Conservation (phyloP, 768 basidiomycete species). For the Austroboletus festivus region DNA sequence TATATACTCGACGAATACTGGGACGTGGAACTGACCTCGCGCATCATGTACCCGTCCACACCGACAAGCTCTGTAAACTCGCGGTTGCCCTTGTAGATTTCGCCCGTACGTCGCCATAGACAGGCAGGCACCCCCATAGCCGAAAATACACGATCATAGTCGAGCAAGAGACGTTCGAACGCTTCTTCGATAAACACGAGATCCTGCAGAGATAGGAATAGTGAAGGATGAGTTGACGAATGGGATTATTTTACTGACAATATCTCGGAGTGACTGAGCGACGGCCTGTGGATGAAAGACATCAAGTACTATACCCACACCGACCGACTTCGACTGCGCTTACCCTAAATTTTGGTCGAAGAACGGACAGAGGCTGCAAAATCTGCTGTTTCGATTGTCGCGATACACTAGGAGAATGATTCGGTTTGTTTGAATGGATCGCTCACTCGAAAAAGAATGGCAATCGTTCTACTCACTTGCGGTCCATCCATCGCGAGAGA, state of each 20-base stretch:
- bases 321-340: too few species aligned
- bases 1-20: not conserved
- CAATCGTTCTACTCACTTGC: constrained; percentile 76
- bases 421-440: too few species aligned
- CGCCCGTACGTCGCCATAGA: constrained; percentile 93
- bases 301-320: too few species aligned
- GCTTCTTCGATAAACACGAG: constrained; percentile 97
- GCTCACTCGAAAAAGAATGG: too few species aligned
- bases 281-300: constrained; percentile 48
- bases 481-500: constrained; percentile 91
- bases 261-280: constrained; percentile 79
- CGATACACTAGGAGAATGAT: constrained; percentile 65
- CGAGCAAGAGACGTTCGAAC: constrained; percentile 90
- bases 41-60: constrained; percentile 81
- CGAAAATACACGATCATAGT: constrained; percentile 91
- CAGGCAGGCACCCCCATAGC: constrained; percentile 98
- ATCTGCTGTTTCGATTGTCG: constrained; percentile 91
- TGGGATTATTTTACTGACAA: constrained; percentile 41
- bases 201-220: constrained; percentile 50
- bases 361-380: constrained; percentile 79
- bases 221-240: not conserved
- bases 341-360: constrained; percentile 83
- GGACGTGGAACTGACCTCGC: constrained; percentile 56
- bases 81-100: constrained; percentile 97
- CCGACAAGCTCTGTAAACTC: constrained; percentile 92